Evolutionary conservation across 495 filamentous ascomycete species (phyloP), one percentile per base, ranked within the genome.

Genomic region (Tuber magnatum): DNA sequence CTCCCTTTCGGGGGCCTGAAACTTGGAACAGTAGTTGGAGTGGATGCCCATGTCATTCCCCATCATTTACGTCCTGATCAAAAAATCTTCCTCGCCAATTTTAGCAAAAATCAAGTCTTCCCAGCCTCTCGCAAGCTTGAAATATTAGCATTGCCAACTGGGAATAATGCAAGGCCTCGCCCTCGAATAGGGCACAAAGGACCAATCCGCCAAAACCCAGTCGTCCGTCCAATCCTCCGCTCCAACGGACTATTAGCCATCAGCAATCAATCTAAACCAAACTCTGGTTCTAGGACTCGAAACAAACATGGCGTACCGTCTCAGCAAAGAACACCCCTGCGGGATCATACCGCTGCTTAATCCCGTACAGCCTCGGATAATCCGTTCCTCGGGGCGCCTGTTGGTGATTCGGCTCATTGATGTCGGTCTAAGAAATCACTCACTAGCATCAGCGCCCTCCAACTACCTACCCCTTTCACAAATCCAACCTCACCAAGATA

Each of bases 401-500:
- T 72, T 89, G 87, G 82, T 88, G 90, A 68, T 89, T 81, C 0
- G 89, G 89, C 82, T 92, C 89, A 73, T 87, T 84, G 28, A 88
- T 81, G 78, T 91, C 87, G 40, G 81, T 83, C 74, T 77, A 42
- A 22, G 18, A 7, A 39, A 68, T 2, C 18, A 39, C 28, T 46
- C 20, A 10, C 46, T 0, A 51, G 7, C 22, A 51, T 51, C 22
- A 1, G 46, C 22, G n/a, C 7, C 46, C 46, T 51, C 7, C 46
- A 10, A 8, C 46, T 22, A 7, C 22, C 24, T 6, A 46, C 18
- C 43, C 43, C 18, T 16, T 4, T 46, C 43, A 46, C 43, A 20
- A 46, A 46, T 46, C 18, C 18, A 69, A 75, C 76, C 82, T 89
- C 87, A 65, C 85, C 86, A 1, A 84, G 38, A 48, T 88, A 88